A percentile compares a stretch with the other conserved stretches of the same genome.
Conservation (phyloP, 495 filamentous ascomycete species). For the Aspergillus panamensis region DNA sequence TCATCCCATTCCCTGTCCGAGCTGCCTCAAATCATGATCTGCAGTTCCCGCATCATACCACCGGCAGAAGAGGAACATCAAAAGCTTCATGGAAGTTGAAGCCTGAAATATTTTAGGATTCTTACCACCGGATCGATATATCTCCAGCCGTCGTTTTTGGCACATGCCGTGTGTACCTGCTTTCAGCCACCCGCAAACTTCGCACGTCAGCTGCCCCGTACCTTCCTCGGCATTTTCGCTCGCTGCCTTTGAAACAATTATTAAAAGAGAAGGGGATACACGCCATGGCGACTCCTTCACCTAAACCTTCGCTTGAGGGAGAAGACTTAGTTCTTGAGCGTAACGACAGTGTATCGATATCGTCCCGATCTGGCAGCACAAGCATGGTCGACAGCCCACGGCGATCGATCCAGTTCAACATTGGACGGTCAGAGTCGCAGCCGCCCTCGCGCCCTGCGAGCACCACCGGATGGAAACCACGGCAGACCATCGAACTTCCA, state of each 20-base stretch:
- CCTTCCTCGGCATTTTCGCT: background rate
- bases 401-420: slow-evolving; percentile 45
- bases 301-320: slow-evolving; percentile 47
- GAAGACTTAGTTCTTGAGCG: slow-evolving; percentile 46
- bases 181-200: background rate
- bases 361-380: slow-evolving; percentile 20
- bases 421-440: slow-evolving; percentile 31
- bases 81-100: slow-evolving; percentile 29
- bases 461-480: slow-evolving; percentile 27
- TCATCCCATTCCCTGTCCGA: background rate
- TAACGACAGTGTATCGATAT: slow-evolving; percentile 22
- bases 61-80: slow-evolving; percentile 23
- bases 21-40: slow-evolving; percentile 28
- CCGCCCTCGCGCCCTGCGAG: slow-evolving; percentile 31
- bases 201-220: background rate
- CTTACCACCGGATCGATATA: background rate
- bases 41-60: slow-evolving; percentile 24
- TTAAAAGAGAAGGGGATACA: background rate
- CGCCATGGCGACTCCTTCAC: slow-evolving; percentile 28
- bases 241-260: background rate
- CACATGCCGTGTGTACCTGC: background rate
- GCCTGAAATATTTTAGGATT: slow-evolving; percentile 5
- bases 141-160: slow-evolving; percentile 26
- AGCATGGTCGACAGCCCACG: slow-evolving; percentile 29
- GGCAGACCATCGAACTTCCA: slow-evolving; percentile 20